A percentile compares a stretch with the other conserved stretches of the same genome.
phyloP scores from a whole-genome alignment of 2,329 filamentous ascomycete species.

The Bipolaris victoriae region DNA sequence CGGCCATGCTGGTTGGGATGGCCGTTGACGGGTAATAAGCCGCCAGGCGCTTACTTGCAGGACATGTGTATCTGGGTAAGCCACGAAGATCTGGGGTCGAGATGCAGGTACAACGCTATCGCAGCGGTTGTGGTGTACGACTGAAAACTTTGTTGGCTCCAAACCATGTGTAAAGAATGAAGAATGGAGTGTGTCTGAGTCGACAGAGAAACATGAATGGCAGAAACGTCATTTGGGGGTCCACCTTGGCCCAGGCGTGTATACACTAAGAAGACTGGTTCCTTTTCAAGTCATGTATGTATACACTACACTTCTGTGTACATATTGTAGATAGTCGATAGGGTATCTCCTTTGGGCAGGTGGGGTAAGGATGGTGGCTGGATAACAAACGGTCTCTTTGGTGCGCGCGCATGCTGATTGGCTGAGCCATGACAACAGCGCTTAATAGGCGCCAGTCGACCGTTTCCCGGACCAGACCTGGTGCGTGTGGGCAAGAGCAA shows the following conservation, averaged over 20 bases:
- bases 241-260: not conserved
- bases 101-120: constrained; percentile 32
- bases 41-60: not conserved
- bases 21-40: not conserved
- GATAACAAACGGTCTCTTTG: not conserved
- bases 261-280: too few relatives aligned
- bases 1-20: not conserved
- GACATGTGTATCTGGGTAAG: constrained; percentile 13
- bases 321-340: not conserved
- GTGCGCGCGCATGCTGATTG: constrained; percentile 15
- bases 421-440: constrained; percentile 10
- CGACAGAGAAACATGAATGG: too few relatives aligned
- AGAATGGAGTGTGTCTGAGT: too few relatives aligned
- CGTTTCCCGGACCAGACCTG: constrained; percentile 2
- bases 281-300: too few relatives aligned
- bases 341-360: not conserved
- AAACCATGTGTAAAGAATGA: too few relatives aligned
- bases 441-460: constrained; percentile 22
- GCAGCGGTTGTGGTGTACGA: constrained; percentile 5
- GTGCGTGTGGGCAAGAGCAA: not conserved
- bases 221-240: not conserved
- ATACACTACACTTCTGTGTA: not conserved
- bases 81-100: constrained; percentile 23
- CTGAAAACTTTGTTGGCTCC: too few relatives aligned
- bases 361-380: not conserved